These are phyloP conservation scores for Mrakiaceae sp. DNA, from an alignment of 1,284 basidiomycete species.

Conservation along the genomic window DNA sequence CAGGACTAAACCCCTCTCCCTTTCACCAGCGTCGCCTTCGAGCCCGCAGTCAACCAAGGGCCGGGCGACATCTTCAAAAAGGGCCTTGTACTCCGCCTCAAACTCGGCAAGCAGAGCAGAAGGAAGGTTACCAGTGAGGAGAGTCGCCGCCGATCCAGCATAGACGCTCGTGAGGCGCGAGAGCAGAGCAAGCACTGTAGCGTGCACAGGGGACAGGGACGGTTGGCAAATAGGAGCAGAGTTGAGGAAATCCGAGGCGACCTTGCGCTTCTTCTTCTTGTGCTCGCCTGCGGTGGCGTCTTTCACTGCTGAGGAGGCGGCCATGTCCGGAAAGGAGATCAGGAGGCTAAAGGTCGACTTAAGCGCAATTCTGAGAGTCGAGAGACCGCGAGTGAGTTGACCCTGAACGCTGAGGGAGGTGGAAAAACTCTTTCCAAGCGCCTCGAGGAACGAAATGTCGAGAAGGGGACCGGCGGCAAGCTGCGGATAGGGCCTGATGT, in stretches of 20 bases:
- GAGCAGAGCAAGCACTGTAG: not conserved
- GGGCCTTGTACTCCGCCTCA: not conserved
- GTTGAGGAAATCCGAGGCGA: not conserved
- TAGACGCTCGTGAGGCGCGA: not conserved
- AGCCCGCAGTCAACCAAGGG: constrained; percentile 3
- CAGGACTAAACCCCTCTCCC: not conserved
- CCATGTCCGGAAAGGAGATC: not conserved
- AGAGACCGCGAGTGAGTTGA: constrained; percentile 7
- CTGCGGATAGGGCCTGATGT: not conserved
- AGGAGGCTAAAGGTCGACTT: not conserved
- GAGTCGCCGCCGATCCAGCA: not conserved
- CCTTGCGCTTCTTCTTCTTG: constrained; percentile 15
- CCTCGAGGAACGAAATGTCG: not conserved
- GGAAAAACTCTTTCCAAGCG: constrained; percentile 1
- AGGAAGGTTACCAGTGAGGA: constrained; percentile 9
- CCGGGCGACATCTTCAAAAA: not conserved
- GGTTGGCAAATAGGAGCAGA: not conserved
- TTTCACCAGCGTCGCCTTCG: not conserved
- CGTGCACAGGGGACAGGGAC: not conserved
- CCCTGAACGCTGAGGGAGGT: constrained; percentile 12
- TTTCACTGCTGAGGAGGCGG: not conserved
- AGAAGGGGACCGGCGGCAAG: constrained; percentile 9
- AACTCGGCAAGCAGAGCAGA: constrained; percentile 1
- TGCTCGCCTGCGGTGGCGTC: constrained; percentile 3
- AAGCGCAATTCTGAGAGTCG: not conserved